These are phyloP conservation scores for Coemansia sp. DNA, from an alignment of 192 early-diverging fungal species.

Conservation along the genomic window DNA sequence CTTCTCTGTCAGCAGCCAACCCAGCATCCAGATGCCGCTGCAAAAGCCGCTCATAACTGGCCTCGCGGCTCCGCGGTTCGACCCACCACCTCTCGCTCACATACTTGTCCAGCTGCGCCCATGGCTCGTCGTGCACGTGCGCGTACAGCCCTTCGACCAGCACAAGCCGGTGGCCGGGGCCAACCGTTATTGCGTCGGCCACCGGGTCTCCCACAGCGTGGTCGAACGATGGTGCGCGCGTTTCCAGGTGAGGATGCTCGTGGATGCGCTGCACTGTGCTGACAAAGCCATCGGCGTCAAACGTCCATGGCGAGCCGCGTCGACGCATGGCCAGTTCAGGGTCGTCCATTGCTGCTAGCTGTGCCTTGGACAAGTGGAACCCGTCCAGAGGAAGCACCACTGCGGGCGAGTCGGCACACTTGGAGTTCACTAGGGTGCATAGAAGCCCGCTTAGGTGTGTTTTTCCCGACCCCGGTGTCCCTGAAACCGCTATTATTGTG, in stretches of 20 bases:
- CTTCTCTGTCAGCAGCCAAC: conserved; percentile 24
- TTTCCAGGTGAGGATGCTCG: not conserved
- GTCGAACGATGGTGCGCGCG: conserved; percentile 55
- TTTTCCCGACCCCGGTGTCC: conserved; percentile 39
- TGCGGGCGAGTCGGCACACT: not conserved
- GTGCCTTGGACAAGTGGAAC: conserved; percentile 52
- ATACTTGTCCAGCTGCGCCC: not conserved
- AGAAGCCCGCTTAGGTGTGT: conserved; percentile 28
- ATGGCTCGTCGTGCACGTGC: conserved; percentile 6
- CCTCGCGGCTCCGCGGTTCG: conserved; percentile 11
- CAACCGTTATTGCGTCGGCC: conserved; percentile 31
- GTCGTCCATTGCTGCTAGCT: conserved; percentile 23
- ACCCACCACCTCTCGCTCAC: conserved; percentile 55
- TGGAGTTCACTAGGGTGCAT: conserved; percentile 9
- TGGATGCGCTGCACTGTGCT: conserved; percentile 18
- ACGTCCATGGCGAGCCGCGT: conserved; percentile 61
- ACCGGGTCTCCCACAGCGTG: conserved; percentile 58
- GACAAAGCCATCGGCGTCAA: conserved; percentile 45
- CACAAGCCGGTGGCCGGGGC: conserved; percentile 5
- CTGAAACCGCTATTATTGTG: conserved; percentile 32
- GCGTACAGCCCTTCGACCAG: conserved; percentile 8
- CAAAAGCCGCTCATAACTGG: conserved; percentile 38
- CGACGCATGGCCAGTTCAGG: conserved; percentile 42
- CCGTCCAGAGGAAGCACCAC: conserved; percentile 62
- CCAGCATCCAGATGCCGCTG: conserved; percentile 50